Evolutionary conservation across 768 basidiomycete genomes (phyloP).

Genomic region (Termitomyces sp.): DNA sequence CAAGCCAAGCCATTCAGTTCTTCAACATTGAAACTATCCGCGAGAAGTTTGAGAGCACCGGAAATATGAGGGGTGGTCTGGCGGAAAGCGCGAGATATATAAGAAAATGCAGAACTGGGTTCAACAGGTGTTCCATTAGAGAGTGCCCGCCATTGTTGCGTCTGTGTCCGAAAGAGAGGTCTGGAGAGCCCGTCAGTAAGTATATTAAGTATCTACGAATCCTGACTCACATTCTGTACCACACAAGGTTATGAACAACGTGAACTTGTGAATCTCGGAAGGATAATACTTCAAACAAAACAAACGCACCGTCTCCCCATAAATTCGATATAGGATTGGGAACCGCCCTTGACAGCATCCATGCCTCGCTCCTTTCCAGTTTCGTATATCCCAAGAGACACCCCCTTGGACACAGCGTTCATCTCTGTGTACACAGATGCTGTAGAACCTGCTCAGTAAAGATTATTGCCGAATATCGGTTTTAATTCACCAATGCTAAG

Average conservation of each 20-base stretch:
- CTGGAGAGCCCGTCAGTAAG: slow-evolving; percentile 30
- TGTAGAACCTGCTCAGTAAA: slow-evolving; percentile 20
- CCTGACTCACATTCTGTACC: slow-evolving; percentile 12
- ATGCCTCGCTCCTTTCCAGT: slow-evolving; percentile 47
- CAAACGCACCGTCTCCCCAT: slow-evolving; percentile 65
- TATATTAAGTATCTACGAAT: neutral
- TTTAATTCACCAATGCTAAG: slow-evolving; percentile 73
- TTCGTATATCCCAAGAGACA: slow-evolving; percentile 76
- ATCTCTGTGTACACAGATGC: slow-evolving; percentile 93
- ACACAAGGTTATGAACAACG: slow-evolving; percentile 25
- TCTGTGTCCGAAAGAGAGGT: slow-evolving; percentile 73
- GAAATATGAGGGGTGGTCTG: slow-evolving; percentile 77
- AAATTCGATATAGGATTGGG: slow-evolving; percentile 83
- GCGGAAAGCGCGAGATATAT: slow-evolving; percentile 75
- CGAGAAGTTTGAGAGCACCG: slow-evolving; percentile 72
- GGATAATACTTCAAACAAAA: neutral
- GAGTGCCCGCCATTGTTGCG: slow-evolving; percentile 80
- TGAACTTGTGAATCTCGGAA: slow-evolving; percentile 23
- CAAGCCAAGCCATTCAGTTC: slow-evolving; percentile 70
- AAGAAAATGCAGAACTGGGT: slow-evolving; percentile 77
- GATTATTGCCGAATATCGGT: neutral
- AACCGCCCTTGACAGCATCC: slow-evolving; percentile 51
- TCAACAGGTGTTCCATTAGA: slow-evolving; percentile 63
- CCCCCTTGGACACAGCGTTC: slow-evolving; percentile 84
- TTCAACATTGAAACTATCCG: slow-evolving; percentile 50